phyloP scores from a whole-genome alignment of 345 rosid genomes.

The Boechera stricta region DNA sequence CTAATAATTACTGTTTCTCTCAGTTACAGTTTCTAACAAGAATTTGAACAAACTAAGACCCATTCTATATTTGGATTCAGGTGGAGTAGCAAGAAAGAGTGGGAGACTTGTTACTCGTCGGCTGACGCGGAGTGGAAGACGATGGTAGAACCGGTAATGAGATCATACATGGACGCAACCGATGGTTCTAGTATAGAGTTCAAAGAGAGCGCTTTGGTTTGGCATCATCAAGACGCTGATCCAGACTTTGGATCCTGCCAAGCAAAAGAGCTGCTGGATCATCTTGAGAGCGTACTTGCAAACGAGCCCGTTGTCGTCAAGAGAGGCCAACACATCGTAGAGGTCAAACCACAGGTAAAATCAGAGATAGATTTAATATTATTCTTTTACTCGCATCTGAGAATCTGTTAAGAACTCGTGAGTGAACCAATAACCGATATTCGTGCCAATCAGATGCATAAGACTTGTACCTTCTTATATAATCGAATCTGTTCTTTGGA shows the following conservation, averaged over 20 bases:
- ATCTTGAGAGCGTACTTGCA: conserved; percentile 82
- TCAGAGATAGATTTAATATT: neutral
- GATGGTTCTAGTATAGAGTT: conserved; percentile 84
- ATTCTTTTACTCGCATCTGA: neutral
- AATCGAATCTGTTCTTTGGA: neutral
- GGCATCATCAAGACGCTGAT: conserved; percentile 97
- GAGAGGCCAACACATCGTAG: conserved; percentile 89
- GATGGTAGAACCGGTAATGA: conserved; percentile 85
- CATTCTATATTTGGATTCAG: conserved; percentile 45
- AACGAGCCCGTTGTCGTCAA: conserved; percentile 87
- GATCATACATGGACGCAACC: conserved; percentile 74
- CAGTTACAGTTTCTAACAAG: neutral
- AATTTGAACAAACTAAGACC: conserved; percentile 10
- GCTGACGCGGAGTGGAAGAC: conserved; percentile 82
- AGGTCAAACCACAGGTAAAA: conserved; percentile 89
- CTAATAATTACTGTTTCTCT: neutral
- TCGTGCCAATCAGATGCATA: neutral
- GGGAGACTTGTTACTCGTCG: conserved; percentile 62
- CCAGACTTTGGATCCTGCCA: conserved; percentile 95
- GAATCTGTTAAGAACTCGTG: neutral
- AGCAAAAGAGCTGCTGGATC: conserved; percentile 83
- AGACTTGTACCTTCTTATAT: conserved; percentile 5
- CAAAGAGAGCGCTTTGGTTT: conserved; percentile 85
- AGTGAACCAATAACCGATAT: neutral
- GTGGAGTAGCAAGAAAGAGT: conserved; percentile 63